Base-by-base conservation (phyloP, 257 asterid species). In the Nicotiana knightiana region DNA sequence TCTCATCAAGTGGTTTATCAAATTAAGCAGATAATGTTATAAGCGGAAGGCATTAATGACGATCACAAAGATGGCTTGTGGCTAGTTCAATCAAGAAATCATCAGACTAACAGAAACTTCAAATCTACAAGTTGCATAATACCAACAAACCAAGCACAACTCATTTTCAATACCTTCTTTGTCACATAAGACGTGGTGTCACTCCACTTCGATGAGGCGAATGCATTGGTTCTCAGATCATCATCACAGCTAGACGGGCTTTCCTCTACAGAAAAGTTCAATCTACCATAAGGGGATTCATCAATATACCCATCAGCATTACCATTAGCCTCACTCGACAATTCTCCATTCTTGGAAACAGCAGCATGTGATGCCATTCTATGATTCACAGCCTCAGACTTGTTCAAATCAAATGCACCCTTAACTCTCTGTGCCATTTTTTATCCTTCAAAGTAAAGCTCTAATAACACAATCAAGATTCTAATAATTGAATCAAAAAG, bases 201-300 rank as follows among this genome's bases (percentile, higher is more conserved):
- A 71, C 90, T 88, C 99, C 99, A 95, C 88, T 85, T 90, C 35
- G 93, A 82, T 39, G 84, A 83, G 71, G 86, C 85, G 48, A 82
- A 86, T 82, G 78, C 67, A 61, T 68, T 54, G 58, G 84, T 86
- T 87, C 85, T 86, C 82, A 39, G 66, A 86, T 87, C 92, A 84
- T 89, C 93, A 84, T 85, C 95, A 84, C 83, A 89, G 76, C 82
- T 83, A 30, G 91, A 85, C 82, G 87, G 86, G 53, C 84, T 88
- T 37, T 82, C 91, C 84, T 92, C 90, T 26, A 81, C 83, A 81
- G 90, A 84, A 81, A 85, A 57, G 81, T 84, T 88, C 87, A 89
- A 85, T 85, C 91, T 85, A 85, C 87, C 77, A 87, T 93, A 95
- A 26, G 98, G 98, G 17, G 98, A 95, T 71, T 95, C 99, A 79